Evolutionary conservation across 345 rosid species (phyloP), one percentile per base, ranked within the genome.

Genomic region (Excoecaria cochinchinensis): DNA sequence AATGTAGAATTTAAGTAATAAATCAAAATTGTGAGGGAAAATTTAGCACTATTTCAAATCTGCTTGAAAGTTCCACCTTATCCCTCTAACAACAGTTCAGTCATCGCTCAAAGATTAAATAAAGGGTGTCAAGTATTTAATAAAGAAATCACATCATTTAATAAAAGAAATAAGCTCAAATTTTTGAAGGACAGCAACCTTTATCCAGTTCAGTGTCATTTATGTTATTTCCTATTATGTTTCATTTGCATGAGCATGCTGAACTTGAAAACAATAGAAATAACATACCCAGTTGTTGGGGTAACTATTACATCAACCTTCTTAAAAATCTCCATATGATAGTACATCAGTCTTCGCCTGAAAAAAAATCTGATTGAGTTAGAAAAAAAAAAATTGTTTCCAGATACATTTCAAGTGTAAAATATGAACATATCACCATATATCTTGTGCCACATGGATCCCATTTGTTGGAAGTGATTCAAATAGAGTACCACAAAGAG

Each of bases 281-380:
- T 51, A 48, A 69, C 91, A 8, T 85, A 93, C 90, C 91, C 98
- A 17, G 95, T 84, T 58, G 97, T 90, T 70, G 98, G 98, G 48
- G 97, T 93, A 60, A 93, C 95, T 67, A 91, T 90, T 83, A 91
- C 86, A 82, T 93, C 95, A 72, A 78, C 97, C 77, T 86, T 88
- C 82, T 87, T 88, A 88, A 93, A 93, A 73, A 93, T 91, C 83
- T 91, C 91, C 95, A 91, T 79, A 83, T 82, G 92, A 83, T 86
- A 78, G 80, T 87, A 69, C 98, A 91, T 93, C 68, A 87, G 24
- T 85, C 98, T 87, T 85, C 90, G 80, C 87, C 98, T 93, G 91
- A 72, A 79, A 76, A 70, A 80, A 71, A 22, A 68, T 50, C 2
- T 76, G 42, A 67, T 39, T 64, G 68, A 47, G 67, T 71, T 47